A percentile compares a stretch with the other conserved stretches of the same genome.
Evolutionary conservation across 768 basidiomycete genomes (phyloP).

Genomic region (Termitomyces sp.): DNA sequence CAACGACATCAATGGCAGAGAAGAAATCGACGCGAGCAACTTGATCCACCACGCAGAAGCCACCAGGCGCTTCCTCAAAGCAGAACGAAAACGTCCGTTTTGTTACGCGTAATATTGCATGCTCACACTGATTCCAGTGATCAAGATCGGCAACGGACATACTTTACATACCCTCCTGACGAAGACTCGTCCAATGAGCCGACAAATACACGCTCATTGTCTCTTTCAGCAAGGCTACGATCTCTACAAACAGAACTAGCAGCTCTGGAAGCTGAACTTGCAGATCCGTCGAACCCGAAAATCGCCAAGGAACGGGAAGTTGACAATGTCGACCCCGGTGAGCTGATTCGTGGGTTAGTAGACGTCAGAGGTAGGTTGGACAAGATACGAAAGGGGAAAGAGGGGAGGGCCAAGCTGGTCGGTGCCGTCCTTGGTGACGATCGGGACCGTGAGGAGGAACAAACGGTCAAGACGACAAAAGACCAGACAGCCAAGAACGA

Average conservation of each 20-base stretch:
- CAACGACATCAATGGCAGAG: slow-evolving; percentile 38
- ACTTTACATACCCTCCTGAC: slow-evolving; percentile 66
- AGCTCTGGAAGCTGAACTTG: slow-evolving; percentile 77
- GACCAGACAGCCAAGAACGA: slow-evolving; percentile 12
- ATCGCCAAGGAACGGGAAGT: slow-evolving; percentile 55
- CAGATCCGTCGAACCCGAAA: slow-evolving; percentile 72
- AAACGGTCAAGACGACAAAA: slow-evolving; percentile 7
- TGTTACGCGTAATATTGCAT: slow-evolving; percentile 9
- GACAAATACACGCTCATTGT: slow-evolving; percentile 27
- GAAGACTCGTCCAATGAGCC: slow-evolving; percentile 36
- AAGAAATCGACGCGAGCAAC: slow-evolving; percentile 67
- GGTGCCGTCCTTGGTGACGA: slow-evolving; percentile 46
- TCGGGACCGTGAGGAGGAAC: slow-evolving; percentile 13
- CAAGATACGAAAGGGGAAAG: slow-evolving; percentile 58
- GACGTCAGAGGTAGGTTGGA: slow-evolving; percentile 68
- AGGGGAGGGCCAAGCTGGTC: slow-evolving; percentile 62
- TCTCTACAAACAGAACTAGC: slow-evolving; percentile 72
- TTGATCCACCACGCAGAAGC: slow-evolving; percentile 66
- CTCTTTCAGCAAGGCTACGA: slow-evolving; percentile 57
- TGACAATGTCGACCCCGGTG: slow-evolving; percentile 63
- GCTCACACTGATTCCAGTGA: neutral
- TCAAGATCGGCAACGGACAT: slow-evolving; percentile 46
- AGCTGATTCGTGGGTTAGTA: slow-evolving; percentile 71
- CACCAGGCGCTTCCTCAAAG: slow-evolving; percentile 62
- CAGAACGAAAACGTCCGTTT: slow-evolving; percentile 57